These are phyloP conservation scores for Candida sp. DNA, from an alignment of 1,139 yeast species.

Conservation along the genomic window DNA sequence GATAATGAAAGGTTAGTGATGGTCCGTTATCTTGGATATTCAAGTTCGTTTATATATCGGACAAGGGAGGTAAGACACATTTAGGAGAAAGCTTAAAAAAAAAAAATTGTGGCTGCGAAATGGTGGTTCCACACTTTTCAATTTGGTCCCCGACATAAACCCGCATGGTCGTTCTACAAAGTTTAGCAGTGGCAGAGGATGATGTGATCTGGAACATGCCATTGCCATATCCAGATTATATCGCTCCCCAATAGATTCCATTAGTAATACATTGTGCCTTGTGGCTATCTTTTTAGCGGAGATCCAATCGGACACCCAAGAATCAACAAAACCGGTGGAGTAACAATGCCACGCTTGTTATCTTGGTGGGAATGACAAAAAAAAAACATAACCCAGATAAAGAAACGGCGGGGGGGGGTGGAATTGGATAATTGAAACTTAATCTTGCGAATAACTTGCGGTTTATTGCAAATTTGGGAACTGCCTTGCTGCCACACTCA, in stretches of 20 bases:
- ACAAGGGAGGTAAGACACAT: too few relatives aligned
- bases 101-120: conserved; percentile 10
- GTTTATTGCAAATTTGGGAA: not conserved
- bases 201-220: too few relatives aligned
- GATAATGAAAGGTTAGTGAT: not conserved
- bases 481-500: not conserved
- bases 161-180: too few relatives aligned
- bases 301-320: too few relatives aligned
- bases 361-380: not conserved
- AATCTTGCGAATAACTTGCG: conserved; percentile 1
- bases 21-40: not conserved
- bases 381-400: not conserved
- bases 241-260: not conserved
- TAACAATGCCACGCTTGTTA: not conserved
- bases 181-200: too few relatives aligned
- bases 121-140: conserved; percentile 1
- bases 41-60: not conserved
- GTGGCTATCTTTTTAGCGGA: conserved; percentile 7
- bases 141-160: too few relatives aligned
- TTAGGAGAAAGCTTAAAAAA: not conserved
- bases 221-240: not conserved
- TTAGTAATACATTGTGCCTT: not conserved
- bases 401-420: not conserved
- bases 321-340: not conserved
- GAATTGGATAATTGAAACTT: not conserved